Evolutionary conservation across 768 basidiomycete genomes (phyloP).

Genomic region (Saitozyma podzolica): DNA sequence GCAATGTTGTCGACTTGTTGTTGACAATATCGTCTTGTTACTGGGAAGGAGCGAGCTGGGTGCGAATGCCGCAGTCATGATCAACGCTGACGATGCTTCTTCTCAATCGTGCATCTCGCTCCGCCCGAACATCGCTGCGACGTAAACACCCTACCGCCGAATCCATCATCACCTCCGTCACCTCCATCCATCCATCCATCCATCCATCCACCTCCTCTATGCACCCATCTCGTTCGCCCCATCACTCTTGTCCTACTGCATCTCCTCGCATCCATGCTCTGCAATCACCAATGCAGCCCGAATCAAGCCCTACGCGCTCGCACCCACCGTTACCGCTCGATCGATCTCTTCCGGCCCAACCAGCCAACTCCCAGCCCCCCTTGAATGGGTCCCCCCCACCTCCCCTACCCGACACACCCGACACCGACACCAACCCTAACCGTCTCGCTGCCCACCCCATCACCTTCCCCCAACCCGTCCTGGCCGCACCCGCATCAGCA

Average conservation of each 20-base stretch:
- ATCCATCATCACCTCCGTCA: neutral
- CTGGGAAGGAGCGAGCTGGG: neutral
- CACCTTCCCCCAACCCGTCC: neutral
- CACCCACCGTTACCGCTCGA: no score
- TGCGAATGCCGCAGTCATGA: neutral
- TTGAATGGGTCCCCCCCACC: neutral
- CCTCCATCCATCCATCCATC: neutral
- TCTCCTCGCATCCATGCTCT: neutral
- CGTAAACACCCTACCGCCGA: neutral
- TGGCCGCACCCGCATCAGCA: neutral
- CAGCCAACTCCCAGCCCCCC: neutral
- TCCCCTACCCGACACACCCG: neutral
- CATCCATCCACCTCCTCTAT: constrained; percentile 11
- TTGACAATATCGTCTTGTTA: neutral
- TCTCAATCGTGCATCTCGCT: neutral
- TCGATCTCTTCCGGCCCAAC: neutral
- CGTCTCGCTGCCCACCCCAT: neutral
- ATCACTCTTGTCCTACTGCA: neutral
- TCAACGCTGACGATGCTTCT: neutral
- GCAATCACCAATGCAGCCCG: neutral
- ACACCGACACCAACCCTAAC: neutral
- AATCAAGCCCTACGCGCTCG: no score
- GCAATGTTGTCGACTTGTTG: neutral
- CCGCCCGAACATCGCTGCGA: constrained; percentile 4
- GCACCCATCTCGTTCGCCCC: constrained; percentile 1